phyloP scores from a whole-genome alignment of 768 basidiomycete species.

The Calocybe gangraenosa region DNA sequence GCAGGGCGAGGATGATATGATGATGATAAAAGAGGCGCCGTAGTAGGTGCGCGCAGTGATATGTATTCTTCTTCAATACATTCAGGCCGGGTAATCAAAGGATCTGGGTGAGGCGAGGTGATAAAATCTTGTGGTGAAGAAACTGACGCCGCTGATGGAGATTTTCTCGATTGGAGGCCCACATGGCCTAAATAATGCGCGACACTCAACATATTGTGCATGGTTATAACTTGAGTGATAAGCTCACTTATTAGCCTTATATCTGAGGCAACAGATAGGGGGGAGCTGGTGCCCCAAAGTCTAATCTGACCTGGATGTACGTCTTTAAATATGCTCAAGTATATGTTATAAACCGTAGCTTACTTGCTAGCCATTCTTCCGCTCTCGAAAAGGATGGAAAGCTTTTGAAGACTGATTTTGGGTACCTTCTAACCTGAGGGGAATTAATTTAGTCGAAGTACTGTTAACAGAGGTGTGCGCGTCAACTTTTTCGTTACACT shows the following conservation, averaged over 20 bases:
- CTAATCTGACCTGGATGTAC: conserved; percentile 1
- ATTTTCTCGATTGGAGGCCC: no score
- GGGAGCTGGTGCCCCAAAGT: not conserved
- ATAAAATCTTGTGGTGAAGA: no score
- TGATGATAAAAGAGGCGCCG: not conserved
- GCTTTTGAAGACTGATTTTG: conserved; percentile 48
- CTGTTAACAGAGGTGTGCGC: not conserved
- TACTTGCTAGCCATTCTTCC: conserved; percentile 45
- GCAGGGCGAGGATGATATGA: conserved; percentile 2
- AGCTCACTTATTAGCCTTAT: no score
- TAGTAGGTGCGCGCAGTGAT: no score
- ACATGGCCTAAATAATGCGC: no score
- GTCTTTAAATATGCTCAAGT: not conserved
- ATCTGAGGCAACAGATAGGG: not conserved
- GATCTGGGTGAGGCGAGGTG: no score
- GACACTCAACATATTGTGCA: no score
- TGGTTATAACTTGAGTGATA: no score
- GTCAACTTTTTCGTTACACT: conserved; percentile 48
- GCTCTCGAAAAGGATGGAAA: conserved; percentile 43
- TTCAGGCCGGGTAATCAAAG: not conserved
- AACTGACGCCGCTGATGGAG: no score
- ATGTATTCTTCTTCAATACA: not conserved
- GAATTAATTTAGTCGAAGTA: not conserved
- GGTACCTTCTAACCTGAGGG: conserved; percentile 47
- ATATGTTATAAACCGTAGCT: not conserved